A percentile compares a stretch with the other conserved stretches of the same genome.
These are phyloP conservation scores for Schwanniomyces etchellsii DNA, from an alignment of 1,139 yeast genomes.

Conservation along the genomic window DNA sequence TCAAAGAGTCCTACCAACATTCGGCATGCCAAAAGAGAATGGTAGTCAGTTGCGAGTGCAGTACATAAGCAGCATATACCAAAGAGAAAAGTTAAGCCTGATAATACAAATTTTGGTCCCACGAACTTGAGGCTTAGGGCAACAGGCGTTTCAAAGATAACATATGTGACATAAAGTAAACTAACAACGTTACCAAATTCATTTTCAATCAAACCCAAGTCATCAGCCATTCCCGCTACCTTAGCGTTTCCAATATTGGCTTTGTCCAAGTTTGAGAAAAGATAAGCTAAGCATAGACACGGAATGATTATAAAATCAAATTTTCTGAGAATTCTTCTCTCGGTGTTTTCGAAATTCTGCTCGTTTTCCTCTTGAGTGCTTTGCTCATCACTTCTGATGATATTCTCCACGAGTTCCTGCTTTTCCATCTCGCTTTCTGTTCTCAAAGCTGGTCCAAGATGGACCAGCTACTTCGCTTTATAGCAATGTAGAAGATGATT, in stretches of 20 bases:
- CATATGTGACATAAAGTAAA: slow-evolving; percentile 16
- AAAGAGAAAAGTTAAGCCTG: slow-evolving; percentile 11
- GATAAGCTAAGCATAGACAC: slow-evolving; percentile 44
- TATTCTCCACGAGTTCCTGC: no score
- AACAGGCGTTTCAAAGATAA: slow-evolving; percentile 12
- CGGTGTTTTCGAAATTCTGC: slow-evolving; percentile 1
- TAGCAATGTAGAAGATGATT: no score
- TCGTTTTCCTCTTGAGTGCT: no score
- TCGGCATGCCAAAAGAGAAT: slow-evolving; percentile 12
- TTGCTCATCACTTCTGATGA: no score
- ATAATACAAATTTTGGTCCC: slow-evolving; percentile 12
- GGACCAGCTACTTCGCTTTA: no score
- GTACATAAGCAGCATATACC: slow-evolving; percentile 6
- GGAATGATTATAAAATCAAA: slow-evolving; percentile 1
- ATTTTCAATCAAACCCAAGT: slow-evolving; percentile 9
- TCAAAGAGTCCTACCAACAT: slow-evolving; percentile 17
- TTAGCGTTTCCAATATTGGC: slow-evolving; percentile 20
- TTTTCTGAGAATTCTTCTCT: slow-evolving; percentile 1
- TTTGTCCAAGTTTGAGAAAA: slow-evolving; percentile 18
- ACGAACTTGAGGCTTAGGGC: slow-evolving; percentile 11
- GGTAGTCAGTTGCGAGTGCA: slow-evolving; percentile 11
- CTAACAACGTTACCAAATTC: slow-evolving; percentile 17
- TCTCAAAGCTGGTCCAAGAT: no score
- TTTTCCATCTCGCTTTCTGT: no score
- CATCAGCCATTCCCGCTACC: slow-evolving; percentile 16